Evolutionary conservation across 495 filamentous ascomycete genomes (phyloP), one percentile per base, ranked within the genome.

Genomic region (Daldinia childiae): DNA sequence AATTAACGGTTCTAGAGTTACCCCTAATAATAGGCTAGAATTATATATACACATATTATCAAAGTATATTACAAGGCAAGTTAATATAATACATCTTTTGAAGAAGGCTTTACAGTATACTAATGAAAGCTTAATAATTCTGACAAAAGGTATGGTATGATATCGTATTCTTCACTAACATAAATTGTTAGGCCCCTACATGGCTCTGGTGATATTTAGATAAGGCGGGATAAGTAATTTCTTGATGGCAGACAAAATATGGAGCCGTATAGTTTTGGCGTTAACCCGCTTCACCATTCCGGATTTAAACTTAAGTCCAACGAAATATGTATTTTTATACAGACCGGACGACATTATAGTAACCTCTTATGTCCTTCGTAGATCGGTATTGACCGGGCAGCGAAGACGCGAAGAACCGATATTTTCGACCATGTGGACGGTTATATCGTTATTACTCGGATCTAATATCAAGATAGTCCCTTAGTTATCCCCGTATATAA

Each of bases 301-400:
- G 41, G 41, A 45, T 45, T 45, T 45, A 45, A 45, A 45, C 41
- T 45, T 45, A 45, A 45, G 41, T 45, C 41, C 41, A 45, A 45
- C 7, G 7, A 45, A 19, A 21, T 43, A 19, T 21, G 17, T 21
- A 21, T 45, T 5, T 45, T 21, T 6, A 9, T 21, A 9, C 17
- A 1, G 21, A 45, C 21, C 17, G 41, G 7, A 45, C n/a, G 17
- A 21, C 9, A 45, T 0, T 17, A 45, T 45, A 17, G 6, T 4
- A 21, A 19, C 17, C 41, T n/a, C 41, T 45, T 45, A 45, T 45
- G 7, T 45, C 41, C 41, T 45, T 45, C 41, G 9, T 45, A 17
- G 41, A 9, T 17, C 41, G n/a, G 6, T 45, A 45, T 45, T 21
- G 7, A 12, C 19, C 41, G 41, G 41, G n/a, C 41, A 45, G 41